A percentile compares a stretch with the other conserved stretches of the same genome.
Evolutionary conservation across 345 rosid species (phyloP).

Genomic region (Lepidium africanum): DNA sequence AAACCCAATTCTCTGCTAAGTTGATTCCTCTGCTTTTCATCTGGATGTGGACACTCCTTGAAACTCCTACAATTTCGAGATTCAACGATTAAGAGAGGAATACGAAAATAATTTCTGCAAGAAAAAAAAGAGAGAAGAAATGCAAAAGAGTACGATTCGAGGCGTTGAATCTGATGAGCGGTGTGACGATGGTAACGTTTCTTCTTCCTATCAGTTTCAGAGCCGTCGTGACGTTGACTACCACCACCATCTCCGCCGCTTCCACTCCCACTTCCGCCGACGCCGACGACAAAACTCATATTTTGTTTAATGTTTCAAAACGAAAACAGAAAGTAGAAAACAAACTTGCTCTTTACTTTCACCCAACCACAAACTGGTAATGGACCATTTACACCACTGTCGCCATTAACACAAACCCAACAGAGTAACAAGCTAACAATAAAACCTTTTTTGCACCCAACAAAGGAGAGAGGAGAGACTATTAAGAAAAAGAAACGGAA

Average conservation of each 20-base stretch:
- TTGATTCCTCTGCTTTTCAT: constrained; percentile 85
- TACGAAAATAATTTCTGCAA: too few relatives aligned
- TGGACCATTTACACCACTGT: constrained; percentile 28
- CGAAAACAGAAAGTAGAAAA: background rate
- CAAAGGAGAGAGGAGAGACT: background rate
- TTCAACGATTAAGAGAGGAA: background rate
- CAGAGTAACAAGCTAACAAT: background rate
- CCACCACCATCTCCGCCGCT: constrained; percentile 74
- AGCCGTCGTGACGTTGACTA: constrained; percentile 48
- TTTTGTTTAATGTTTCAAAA: background rate
- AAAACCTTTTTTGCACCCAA: constrained; percentile 14
- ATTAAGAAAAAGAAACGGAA: constrained; percentile 19
- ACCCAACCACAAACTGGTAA: constrained; percentile 27
- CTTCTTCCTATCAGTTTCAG: constrained; percentile 64
- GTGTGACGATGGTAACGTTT: constrained; percentile 97
- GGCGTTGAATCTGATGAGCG: constrained; percentile 92
- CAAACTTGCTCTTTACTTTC: background rate
- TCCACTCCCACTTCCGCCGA: constrained; percentile 54
- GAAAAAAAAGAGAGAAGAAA: background rate
- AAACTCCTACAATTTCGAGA: constrained; percentile 55
- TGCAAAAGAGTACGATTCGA: constrained; percentile 54
- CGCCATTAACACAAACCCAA: constrained; percentile 23
- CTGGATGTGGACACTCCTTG: constrained; percentile 97
- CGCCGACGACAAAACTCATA: constrained; percentile 33
- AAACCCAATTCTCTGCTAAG: constrained; percentile 82